Evolutionary conservation across 805 yeast genomes (phyloP), one percentile per base, ranked within the genome.

Genomic region (Ogataea saltuana): DNA sequence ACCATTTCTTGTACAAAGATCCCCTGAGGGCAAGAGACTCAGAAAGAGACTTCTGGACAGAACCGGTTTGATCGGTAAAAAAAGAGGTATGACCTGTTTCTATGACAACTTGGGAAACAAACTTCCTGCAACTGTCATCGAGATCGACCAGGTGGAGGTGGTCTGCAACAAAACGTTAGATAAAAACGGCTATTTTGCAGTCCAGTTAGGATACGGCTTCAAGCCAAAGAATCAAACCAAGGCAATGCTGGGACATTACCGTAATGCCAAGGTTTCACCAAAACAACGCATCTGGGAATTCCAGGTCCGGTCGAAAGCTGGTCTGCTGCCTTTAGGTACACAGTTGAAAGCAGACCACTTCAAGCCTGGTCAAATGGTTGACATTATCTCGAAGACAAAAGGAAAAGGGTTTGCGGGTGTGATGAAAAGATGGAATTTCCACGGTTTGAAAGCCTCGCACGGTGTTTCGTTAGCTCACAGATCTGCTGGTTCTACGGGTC

Each of bases 321-420:
- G 88, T 0, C 70, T 89, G 41, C 65, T 87, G 41, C 86, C 89
- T 10, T 67, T 83, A 7, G 97, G 97, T 4, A 81, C 89, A 2
- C 80, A 81, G 56, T 67, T 93, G 43, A 77, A 70, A 42, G 96
- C 97, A 2, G 89, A 88, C 59, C 90, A 84, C 65, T 91, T 91
- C 63, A 76, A 80, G 44, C 72, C 70, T 13, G 98, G 97, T 22
- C 93, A 88, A 64, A 76, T 70, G 46, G 90, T 93, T 20, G 99
- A 93, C 62, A 70, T 88, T 41, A 76, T 80, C 61, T 85, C 90
- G 12, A 74, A 75, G 15, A 74, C 90, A 40, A 91, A 88, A 64
- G 99, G 99, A 68, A 93, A 93, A 67, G 99, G 99, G 9, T 88
- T 88, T 64, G 88, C 90, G 17, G 99, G 99, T 80, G 98, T 91